These are phyloP conservation scores for Chalciporus piperatus DNA, from an alignment of 768 basidiomycete genomes.

Conservation along the genomic window DNA sequence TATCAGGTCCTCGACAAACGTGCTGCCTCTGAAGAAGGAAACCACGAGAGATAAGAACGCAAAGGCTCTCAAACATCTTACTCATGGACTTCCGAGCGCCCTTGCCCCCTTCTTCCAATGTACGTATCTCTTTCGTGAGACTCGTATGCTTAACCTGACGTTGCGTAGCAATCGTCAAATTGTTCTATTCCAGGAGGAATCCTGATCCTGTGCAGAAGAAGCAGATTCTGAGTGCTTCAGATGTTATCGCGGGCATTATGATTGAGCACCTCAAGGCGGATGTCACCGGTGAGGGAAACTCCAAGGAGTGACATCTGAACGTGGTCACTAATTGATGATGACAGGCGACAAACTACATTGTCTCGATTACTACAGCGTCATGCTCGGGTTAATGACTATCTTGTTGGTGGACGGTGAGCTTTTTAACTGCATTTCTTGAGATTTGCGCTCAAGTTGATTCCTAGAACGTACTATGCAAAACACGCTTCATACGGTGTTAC, in stretches of 20 bases:
- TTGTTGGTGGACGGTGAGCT: slow-evolving; percentile 57
- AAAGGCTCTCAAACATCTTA: slow-evolving; percentile 74
- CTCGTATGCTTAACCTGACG: slow-evolving; percentile 4
- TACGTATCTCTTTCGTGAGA: slow-evolving; percentile 31
- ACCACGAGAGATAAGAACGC: slow-evolving; percentile 62
- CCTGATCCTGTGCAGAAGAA: slow-evolving; percentile 73
- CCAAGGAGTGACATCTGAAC: slow-evolving; percentile 8
- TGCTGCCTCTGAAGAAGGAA: slow-evolving; percentile 37
- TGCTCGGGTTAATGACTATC: slow-evolving; percentile 49
- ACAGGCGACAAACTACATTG: slow-evolving; percentile 41
- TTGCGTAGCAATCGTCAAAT: slow-evolving; percentile 72
- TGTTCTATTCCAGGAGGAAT: slow-evolving; percentile 80
- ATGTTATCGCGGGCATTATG: slow-evolving; percentile 68
- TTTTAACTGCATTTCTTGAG: not conserved
- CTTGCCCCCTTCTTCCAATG: slow-evolving; percentile 87
- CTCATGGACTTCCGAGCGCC: slow-evolving; percentile 70
- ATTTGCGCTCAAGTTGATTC: slow-evolving; percentile 1
- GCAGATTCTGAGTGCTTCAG: slow-evolving; percentile 69
- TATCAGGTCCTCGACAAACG: slow-evolving; percentile 16
- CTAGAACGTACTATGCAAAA: slow-evolving; percentile 74
- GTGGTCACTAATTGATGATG: slow-evolving; percentile 7
- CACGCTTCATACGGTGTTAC: slow-evolving; percentile 78
- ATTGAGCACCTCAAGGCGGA: slow-evolving; percentile 61
- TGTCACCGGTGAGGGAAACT: slow-evolving; percentile 47
- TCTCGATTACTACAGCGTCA: slow-evolving; percentile 52